A percentile compares a stretch with the other conserved stretches of the same genome.
phyloP scores from a whole-genome alignment of 106 monocot genomes.

The Allium cepa region DNA sequence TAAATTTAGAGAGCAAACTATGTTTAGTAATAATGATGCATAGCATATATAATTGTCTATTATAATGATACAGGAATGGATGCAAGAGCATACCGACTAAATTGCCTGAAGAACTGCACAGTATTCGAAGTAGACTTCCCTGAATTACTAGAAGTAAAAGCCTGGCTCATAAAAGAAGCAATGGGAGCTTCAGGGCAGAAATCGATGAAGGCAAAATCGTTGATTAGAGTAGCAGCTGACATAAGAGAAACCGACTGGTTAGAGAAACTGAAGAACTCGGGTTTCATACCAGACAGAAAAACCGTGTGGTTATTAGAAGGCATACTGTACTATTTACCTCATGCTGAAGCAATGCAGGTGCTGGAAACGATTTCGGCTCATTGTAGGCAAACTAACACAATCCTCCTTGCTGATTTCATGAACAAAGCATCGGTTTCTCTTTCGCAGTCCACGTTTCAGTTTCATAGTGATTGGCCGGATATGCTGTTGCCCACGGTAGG shows the following conservation, averaged over 20 bases:
- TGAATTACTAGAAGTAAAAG: conserved; percentile 43
- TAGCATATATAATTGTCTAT: background rate
- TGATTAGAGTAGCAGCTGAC: conserved; percentile 45
- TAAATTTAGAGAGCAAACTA: background rate
- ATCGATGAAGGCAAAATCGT: conserved; percentile 19
- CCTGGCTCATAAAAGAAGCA: conserved; percentile 35
- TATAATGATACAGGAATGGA: conserved; percentile 72
- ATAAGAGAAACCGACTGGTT: conserved; percentile 39
- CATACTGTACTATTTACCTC: conserved; percentile 62
- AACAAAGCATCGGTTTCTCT: conserved; percentile 62
- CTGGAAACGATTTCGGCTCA: conserved; percentile 55
- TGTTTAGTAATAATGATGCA: background rate
- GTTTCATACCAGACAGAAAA: conserved; percentile 41
- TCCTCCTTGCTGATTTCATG: conserved; percentile 87
- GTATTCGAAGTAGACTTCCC: conserved; percentile 78
- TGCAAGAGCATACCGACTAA: conserved; percentile 79
- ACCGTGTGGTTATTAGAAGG: conserved; percentile 93
- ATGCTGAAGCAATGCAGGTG: conserved; percentile 60
- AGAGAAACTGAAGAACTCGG: conserved; percentile 48
- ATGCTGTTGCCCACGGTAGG: conserved; percentile 62
- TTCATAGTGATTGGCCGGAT: conserved; percentile 77
- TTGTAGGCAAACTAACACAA: conserved; percentile 18
- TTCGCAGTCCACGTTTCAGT: conserved; percentile 49
- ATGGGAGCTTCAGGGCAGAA: conserved; percentile 15
- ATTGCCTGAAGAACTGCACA: conserved; percentile 50